A percentile compares a stretch with the other conserved stretches of the same genome.
phyloP scores from a whole-genome alignment of 495 filamentous ascomycete species.

The Lasiosphaeriaceae sp. region DNA sequence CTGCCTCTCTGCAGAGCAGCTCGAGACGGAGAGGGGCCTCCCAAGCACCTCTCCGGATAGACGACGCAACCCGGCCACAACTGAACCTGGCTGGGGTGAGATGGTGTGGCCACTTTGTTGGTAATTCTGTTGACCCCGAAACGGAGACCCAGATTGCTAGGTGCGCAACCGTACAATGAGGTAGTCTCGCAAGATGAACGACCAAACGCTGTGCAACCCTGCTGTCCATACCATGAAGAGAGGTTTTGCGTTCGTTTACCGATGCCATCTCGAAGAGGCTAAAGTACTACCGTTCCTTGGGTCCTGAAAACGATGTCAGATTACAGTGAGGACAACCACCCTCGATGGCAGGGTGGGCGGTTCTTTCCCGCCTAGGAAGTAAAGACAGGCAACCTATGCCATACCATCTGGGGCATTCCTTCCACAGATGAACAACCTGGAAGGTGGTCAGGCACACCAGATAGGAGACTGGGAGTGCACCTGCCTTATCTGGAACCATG shows the following conservation, averaged over 20 bases:
- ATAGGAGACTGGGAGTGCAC: no score
- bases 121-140: not conserved
- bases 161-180: not conserved
- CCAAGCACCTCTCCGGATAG: slow-evolving; percentile 10
- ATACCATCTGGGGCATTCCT: not conserved
- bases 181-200: slow-evolving; percentile 8
- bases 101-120: no score
- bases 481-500: not conserved
- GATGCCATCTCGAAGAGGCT: no score
- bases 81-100: not conserved
- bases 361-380: slow-evolving; percentile 9
- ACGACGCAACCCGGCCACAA: not conserved
- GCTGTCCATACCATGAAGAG: not conserved
- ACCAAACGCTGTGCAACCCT: not conserved
- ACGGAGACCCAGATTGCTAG: slow-evolving; percentile 9
- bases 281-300: no score
- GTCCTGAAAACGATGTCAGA: no score
- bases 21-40: not conserved
- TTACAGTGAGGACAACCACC: not conserved
- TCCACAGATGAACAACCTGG: not conserved
- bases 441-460: no score
- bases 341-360: not conserved
- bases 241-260: not conserved
- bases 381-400: slow-evolving; percentile 10
- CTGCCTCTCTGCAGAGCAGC: not conserved